Percentiles rank a stretch among this genome's conserved stretches.
These are phyloP conservation scores for Venturia pyrina DNA, from an alignment of 2,329 filamentous ascomycete genomes.

Conservation along the genomic window DNA sequence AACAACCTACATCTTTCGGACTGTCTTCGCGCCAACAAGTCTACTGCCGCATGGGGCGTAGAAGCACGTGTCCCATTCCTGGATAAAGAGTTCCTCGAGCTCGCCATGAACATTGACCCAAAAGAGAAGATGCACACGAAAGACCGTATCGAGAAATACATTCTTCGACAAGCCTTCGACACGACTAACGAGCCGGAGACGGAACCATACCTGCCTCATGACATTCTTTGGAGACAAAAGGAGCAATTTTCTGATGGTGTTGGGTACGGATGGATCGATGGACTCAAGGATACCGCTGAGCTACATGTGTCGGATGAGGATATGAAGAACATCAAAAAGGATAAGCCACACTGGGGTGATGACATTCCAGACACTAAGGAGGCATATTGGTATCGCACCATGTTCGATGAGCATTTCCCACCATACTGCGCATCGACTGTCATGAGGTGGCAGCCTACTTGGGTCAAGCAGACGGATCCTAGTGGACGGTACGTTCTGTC, in stretches of 20 bases:
- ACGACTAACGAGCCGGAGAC: slow-evolving; percentile 73
- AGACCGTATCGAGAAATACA: slow-evolving; percentile 91
- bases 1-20: slow-evolving; percentile 97
- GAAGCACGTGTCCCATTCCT: slow-evolving; percentile 97
- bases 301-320: slow-evolving; percentile 87
- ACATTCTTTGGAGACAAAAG: slow-evolving; percentile 97
- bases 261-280: slow-evolving; percentile 98
- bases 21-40: slow-evolving; percentile 97
- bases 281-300: slow-evolving; percentile 89
- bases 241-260: slow-evolving; percentile 99
- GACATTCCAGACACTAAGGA: slow-evolving; percentile 96
- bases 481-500: slow-evolving; percentile 62
- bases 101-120: slow-evolving; percentile 88
- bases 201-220: slow-evolving; percentile 82
- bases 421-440: slow-evolving; percentile 84
- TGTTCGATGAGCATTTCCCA: slow-evolving; percentile 99
- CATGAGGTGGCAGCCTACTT: slow-evolving; percentile 92
- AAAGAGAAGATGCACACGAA: slow-evolving; percentile 91
- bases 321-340: slow-evolving; percentile 82
- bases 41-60: slow-evolving; percentile 93
- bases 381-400: slow-evolving; percentile 95
- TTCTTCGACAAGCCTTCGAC: slow-evolving; percentile 95
- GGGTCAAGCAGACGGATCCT: slow-evolving; percentile 93
- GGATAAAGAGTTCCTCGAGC: slow-evolving; percentile 93
- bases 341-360: slow-evolving; percentile 87